Percentiles rank a stretch among this genome's conserved stretches.
Conservation (phyloP, 768 basidiomycete genomes). For the Boletus subparvulus region DNA sequence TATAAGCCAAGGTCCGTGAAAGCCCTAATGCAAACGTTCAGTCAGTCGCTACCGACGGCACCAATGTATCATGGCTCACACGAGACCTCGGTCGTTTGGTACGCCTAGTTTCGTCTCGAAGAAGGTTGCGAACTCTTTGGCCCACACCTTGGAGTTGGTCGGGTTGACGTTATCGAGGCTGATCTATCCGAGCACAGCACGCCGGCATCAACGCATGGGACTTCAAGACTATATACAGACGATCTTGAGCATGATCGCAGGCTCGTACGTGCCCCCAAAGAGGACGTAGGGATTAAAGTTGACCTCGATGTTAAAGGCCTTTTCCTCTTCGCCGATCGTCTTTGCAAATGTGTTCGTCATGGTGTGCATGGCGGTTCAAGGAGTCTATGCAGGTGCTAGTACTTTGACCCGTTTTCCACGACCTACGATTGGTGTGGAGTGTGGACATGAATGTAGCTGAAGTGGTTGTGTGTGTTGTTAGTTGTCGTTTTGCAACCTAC, state of each 20-base stretch:
- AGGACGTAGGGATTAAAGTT: conserved; percentile 59
- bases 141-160: conserved; percentile 48
- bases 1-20: conserved; percentile 29
- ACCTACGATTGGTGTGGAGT: too few relatives aligned
- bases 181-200: conserved; percentile 36
- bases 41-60: not conserved
- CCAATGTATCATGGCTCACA: conserved; percentile 36
- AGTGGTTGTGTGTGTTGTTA: too few relatives aligned
- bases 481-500: too few relatives aligned
- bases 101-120: conserved; percentile 54
- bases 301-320: conserved; percentile 53
- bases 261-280: conserved; percentile 63
- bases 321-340: conserved; percentile 54
- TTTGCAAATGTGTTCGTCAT: conserved; percentile 32
- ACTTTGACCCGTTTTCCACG: conserved; percentile 37
- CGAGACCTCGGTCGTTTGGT: conserved; percentile 55
- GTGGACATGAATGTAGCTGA: too few relatives aligned
- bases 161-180: conserved; percentile 57
- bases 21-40: conserved; percentile 9
- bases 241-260: conserved; percentile 57
- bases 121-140: conserved; percentile 53
- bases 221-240: conserved; percentile 39
- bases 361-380: not conserved
- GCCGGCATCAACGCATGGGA: not conserved
- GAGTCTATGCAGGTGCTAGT: not conserved